Conservation (phyloP, 495 filamentous ascomycete species). For the Neurospora cerealis region DNA sequence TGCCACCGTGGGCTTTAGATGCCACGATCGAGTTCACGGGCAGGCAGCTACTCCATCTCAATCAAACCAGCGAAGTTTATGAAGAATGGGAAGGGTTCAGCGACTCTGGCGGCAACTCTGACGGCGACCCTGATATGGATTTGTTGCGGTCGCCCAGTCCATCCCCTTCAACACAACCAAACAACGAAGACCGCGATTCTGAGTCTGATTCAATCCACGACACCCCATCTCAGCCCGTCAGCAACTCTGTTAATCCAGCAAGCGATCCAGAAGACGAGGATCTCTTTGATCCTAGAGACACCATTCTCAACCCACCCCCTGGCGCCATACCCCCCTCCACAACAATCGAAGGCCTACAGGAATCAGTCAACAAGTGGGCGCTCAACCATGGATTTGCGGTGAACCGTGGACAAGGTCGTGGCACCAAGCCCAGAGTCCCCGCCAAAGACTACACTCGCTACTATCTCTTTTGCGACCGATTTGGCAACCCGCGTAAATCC, state of each 20-base stretch:
- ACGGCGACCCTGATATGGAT: too few species aligned
- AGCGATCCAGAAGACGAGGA: accelerated
- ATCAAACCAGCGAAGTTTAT: background rate
- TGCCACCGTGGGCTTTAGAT: background rate
- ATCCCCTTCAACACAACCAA: too few species aligned
- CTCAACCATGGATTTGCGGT: background rate
- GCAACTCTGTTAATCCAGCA: accelerated
- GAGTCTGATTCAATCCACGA: background rate
- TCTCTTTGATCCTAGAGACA: background rate
- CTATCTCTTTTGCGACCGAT: background rate
- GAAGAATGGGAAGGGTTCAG: background rate
- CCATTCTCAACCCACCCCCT: background rate
- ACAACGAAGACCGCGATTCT: too few species aligned
- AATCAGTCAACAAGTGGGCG: background rate
- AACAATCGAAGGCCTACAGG: background rate
- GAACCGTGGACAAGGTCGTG: background rate
- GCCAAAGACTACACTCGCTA: background rate
- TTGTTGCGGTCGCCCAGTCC: too few species aligned
- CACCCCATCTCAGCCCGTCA: background rate
- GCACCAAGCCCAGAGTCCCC: background rate
- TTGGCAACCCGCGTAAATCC: background rate
- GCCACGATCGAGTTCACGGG: background rate
- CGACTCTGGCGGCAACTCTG: background rate
- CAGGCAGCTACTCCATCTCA: background rate
- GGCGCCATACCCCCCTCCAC: background rate